These are phyloP conservation scores for Nicotiana rustica DNA, from an alignment of 305 asterid species.

Conservation along the genomic window DNA sequence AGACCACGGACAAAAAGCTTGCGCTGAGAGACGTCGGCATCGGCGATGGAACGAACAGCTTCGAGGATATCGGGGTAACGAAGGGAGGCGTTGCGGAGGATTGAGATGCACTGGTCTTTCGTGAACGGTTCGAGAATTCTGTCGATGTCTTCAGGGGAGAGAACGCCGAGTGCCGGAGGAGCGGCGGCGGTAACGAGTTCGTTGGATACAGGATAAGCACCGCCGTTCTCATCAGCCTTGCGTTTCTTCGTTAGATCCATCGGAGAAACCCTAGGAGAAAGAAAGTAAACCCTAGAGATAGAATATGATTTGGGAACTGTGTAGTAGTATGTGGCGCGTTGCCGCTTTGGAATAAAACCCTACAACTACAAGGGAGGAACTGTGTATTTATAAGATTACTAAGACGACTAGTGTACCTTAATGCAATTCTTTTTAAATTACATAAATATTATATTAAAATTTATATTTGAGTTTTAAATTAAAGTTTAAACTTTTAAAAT, in stretches of 20 bases:
- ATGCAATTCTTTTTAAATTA: no score
- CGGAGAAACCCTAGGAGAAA: background rate
- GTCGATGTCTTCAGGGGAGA: conserved; percentile 76
- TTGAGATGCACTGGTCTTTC: conserved; percentile 79
- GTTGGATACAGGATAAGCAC: conserved; percentile 49
- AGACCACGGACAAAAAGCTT: conserved; percentile 94
- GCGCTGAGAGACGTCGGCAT: conserved; percentile 77
- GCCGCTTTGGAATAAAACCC: background rate
- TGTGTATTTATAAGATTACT: background rate
- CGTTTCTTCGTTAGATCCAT: conserved; percentile 94
- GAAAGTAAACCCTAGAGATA: conserved; percentile 43
- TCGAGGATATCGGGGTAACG: conserved; percentile 82
- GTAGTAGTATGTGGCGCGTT: background rate
- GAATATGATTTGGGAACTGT: background rate
- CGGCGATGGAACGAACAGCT: conserved; percentile 82
- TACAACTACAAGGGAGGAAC: background rate
- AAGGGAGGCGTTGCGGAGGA: conserved; percentile 76
- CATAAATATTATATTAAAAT: no score
- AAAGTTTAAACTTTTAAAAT: no score
- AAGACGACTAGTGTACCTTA: no score
- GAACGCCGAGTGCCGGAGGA: conserved; percentile 47
- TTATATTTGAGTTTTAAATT: no score
- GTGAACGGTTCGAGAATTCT: conserved; percentile 83
- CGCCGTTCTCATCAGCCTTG: conserved; percentile 89
- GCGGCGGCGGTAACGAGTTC: conserved; percentile 45